These are phyloP conservation scores for Stemphylium vesicarium DNA, from an alignment of 2,329 filamentous ascomycete species.

Conservation along the genomic window DNA sequence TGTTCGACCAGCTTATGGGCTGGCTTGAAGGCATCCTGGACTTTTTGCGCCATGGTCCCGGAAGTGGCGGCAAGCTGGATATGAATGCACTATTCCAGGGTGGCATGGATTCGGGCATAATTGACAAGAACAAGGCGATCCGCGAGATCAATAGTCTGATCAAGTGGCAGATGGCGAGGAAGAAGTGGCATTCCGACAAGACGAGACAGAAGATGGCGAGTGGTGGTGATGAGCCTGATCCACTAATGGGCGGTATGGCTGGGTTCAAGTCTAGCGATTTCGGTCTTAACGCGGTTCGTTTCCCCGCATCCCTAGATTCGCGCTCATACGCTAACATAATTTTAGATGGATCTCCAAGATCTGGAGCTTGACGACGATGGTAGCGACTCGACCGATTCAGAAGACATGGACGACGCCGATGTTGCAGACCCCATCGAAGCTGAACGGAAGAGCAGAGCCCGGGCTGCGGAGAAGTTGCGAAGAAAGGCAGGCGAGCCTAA, in stretches of 20 bases:
- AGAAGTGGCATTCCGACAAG: slow-evolving; percentile 98
- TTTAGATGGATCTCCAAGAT: slow-evolving; percentile 76
- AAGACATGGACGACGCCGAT: slow-evolving; percentile 66
- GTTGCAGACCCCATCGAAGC: slow-evolving; percentile 86
- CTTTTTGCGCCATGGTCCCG: slow-evolving; percentile 85
- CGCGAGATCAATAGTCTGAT: slow-evolving; percentile 85
- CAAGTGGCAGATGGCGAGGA: slow-evolving; percentile 90
- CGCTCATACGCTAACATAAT: slow-evolving; percentile 11
- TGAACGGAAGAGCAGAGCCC: slow-evolving; percentile 78
- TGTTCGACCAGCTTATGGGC: slow-evolving; percentile 94
- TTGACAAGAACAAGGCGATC: slow-evolving; percentile 76
- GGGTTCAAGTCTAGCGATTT: slow-evolving; percentile 85
- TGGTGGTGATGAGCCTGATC: slow-evolving; percentile 59
- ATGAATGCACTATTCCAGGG: slow-evolving; percentile 93
- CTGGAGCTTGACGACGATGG: slow-evolving; percentile 78
- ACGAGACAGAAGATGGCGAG: slow-evolving; percentile 99
- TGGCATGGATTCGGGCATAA: slow-evolving; percentile 67
- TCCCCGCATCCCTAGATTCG: background rate
- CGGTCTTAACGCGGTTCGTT: slow-evolving; percentile 75
- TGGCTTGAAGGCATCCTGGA: slow-evolving; percentile 97
- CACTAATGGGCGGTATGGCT: slow-evolving; percentile 45
- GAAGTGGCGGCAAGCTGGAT: slow-evolving; percentile 80
- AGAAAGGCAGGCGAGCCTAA: slow-evolving; percentile 81
- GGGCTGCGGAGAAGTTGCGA: slow-evolving; percentile 79
- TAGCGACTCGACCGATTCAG: slow-evolving; percentile 63